Base-by-base conservation (phyloP, 306 rosid genomes). In the Quercus ilex region DNA sequence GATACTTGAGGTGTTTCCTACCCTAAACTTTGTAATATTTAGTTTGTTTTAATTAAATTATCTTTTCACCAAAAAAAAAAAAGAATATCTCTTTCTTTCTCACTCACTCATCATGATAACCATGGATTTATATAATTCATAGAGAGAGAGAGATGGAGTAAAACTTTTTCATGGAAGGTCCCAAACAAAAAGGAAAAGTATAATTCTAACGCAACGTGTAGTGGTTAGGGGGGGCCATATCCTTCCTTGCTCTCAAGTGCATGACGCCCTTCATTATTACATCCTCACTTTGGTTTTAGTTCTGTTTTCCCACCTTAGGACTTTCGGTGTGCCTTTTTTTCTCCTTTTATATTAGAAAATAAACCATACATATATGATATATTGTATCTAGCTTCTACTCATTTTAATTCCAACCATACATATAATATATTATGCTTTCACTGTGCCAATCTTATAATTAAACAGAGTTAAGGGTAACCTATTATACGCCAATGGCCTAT, bases 211-310 rank as follows among this genome's bases (percentile, higher is more conserved):
- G 87, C 82, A 89, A 77, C 26, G 69, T 74, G 81, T 90, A 55
- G 87, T 87, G 76, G 79, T 76, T 78, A 56, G 77, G 46, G 88
- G 88, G 92, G 94, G 90, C 79, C 94, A 87, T 82, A 73, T 75
- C 25, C 76, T 79, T 82, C 73, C 74, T 21, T 60, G 87, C 90
- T 75, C 84, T 91, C 91, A 71, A 88, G 91, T 88, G 86, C 86
- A 70, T 79, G 65, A 52, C 84, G 82, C 20, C 70, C 87, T 80
- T 85, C 89, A 91, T 93, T 77, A 88, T 88, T 78, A 31, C 88
- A 79, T 28, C 87, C 86, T 78, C 86, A 81, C 92, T 84, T 81
- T 85, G 67, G 69, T 82, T 80, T 10, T 8, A 69, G 63, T 73
- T 78, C 73, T 70, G 55, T 18, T 71, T 87, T 85, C 83, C 82